Base-by-base conservation (phyloP, 1,139 yeast genomes). In the Tardiomyces digboiensis region DNA sequence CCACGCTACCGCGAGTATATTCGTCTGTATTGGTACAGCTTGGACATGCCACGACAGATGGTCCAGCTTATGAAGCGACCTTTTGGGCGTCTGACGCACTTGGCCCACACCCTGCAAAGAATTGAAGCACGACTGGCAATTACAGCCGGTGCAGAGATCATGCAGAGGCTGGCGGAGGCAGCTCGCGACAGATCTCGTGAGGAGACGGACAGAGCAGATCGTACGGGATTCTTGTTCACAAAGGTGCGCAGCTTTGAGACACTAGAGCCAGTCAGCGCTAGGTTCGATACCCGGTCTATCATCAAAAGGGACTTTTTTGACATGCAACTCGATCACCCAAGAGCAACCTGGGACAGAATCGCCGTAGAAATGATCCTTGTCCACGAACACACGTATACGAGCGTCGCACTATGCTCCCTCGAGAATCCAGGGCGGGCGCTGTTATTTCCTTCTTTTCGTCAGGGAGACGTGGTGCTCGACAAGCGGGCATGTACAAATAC, bases 371-470 rank as follows among this genome's bases (percentile, higher is more conserved):
- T 63, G 5, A 42, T 54, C 42, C 33, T 60, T 44, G 45, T 52
- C 49, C 26, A 46, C 44, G 41, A 50, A 42, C 39, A 44, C 46
- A 48, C 50, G 22, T 51, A 53, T 29, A 51, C 54, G 4, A 55
- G 63, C 23, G 47, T 67, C 20, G 70, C 65, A 2, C 47, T 67
- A 19, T 66, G 69, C 46, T 56, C 59, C 22, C 52, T 65, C 14
- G 62, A 61, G 40, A 54, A 59, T 38, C 53, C 66, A 3, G 68
- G 67, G 3, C 53, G 66, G 38, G 56, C 62, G 2, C 51, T 68
- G 38, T 46, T 68, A 41, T 68, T 67, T 48, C 63, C 65, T 10
- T 53, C 64, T 5, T 52, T 67, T 36, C 56, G 62, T 29, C 46
- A 49, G 6, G 59, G 59, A 18, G 69, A 66, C 39, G 49, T 67